These are phyloP conservation scores for Pestalotiopsis sp. DNA, from an alignment of 2,329 filamentous ascomycete genomes.

Conservation along the genomic window DNA sequence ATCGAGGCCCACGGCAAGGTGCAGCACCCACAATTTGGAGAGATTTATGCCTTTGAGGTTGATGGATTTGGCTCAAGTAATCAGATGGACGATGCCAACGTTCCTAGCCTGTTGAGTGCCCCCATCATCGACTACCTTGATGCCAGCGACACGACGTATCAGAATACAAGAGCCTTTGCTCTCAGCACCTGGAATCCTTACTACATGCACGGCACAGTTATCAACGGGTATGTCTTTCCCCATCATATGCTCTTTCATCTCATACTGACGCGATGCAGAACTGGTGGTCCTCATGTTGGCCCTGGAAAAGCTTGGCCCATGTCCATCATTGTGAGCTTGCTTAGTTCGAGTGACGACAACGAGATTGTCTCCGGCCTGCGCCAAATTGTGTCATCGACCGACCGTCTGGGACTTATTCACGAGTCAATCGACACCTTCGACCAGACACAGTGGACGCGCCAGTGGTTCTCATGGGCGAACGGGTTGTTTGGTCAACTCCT, in stretches of 20 bases:
- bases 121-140: conserved; percentile 65
- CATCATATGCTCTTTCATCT: background rate
- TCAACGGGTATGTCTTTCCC: conserved; percentile 49
- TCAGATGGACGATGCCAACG: conserved; percentile 74
- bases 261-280: conserved; percentile 3
- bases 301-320: conserved; percentile 59
- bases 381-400: conserved; percentile 68
- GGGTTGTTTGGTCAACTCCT: conserved; percentile 85
- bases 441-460: conserved; percentile 43
- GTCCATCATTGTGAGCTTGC: conserved; percentile 54
- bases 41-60: conserved; percentile 78
- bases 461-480: conserved; percentile 83
- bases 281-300: conserved; percentile 68
- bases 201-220: conserved; percentile 65
- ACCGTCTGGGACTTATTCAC: conserved; percentile 75
- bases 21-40: conserved; percentile 58
- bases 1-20: conserved; percentile 50
- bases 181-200: conserved; percentile 79
- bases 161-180: conserved; percentile 79
- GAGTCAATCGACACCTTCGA: conserved; percentile 75
- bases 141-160: conserved; percentile 66
- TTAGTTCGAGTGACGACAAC: conserved; percentile 67
- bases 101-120: conserved; percentile 66
- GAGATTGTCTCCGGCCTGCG: conserved; percentile 72
- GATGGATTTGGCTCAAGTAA: conserved; percentile 70